Conservation (phyloP, 1,284 basidiomycete genomes). For the Boletus sp. region DNA sequence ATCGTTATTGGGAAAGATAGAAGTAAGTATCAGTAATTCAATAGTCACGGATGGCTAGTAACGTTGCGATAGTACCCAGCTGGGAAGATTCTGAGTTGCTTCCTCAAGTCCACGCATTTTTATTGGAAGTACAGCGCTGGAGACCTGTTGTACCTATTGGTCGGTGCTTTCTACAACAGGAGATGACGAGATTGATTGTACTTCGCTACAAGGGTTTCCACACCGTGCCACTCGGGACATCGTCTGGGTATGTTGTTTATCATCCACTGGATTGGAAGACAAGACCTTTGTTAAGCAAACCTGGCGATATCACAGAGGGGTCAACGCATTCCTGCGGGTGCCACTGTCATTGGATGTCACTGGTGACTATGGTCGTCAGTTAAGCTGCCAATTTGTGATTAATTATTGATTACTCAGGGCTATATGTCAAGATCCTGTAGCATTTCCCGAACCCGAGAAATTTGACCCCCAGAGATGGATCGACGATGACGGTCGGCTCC, state of each 20-base stretch:
- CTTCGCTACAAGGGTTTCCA: constrained; percentile 41
- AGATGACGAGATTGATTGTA: neutral
- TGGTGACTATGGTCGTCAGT: constrained; percentile 7
- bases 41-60: neutral
- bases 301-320: too few relatives aligned
- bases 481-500: constrained; percentile 43
- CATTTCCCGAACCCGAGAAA: constrained; percentile 54
- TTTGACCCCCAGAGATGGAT: constrained; percentile 62
- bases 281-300: too few relatives aligned
- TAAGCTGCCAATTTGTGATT: neutral
- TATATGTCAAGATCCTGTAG: constrained; percentile 50
- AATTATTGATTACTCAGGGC: constrained; percentile 32
- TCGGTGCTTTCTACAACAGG: constrained; percentile 10
- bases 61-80: constrained; percentile 40
- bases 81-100: constrained; percentile 48
- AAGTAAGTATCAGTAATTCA: constrained; percentile 31
- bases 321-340: constrained; percentile 41
- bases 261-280: neutral
- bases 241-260: constrained; percentile 43
- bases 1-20: constrained; percentile 51
- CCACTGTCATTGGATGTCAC: constrained; percentile 50
- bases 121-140: constrained; percentile 61
- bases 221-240: constrained; percentile 59
- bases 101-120: constrained; percentile 56
- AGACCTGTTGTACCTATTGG: constrained; percentile 53